phyloP scores from a whole-genome alignment of 176 grass and related monocot species.

The Cenchrus americanus region DNA sequence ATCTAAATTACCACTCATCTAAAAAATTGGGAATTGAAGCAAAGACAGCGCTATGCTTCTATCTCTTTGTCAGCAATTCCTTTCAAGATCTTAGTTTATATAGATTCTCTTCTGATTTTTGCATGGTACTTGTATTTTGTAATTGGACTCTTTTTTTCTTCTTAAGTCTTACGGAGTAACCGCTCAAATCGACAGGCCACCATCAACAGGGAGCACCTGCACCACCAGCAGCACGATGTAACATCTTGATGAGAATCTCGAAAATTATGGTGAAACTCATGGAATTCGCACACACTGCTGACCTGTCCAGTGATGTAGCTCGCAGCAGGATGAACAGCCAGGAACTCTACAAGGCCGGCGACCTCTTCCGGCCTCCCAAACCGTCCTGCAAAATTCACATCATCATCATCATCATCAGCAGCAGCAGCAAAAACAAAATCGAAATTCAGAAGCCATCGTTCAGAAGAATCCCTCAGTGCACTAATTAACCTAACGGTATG shows the following conservation, averaged over 20 bases:
- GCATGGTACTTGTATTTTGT: background rate
- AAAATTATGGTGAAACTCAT: background rate
- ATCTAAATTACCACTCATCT: background rate
- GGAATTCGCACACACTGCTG: background rate
- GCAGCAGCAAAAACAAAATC: background rate
- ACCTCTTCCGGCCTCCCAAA: conserved; percentile 68
- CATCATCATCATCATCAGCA: conserved; percentile 17
- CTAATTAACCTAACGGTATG: conserved; percentile 70
- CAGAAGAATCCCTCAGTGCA: background rate
- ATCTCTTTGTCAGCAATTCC: too few relatives aligned
- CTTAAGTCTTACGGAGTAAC: background rate
- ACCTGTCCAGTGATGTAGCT: conserved; percentile 64
- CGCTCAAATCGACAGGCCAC: conserved; percentile 76
- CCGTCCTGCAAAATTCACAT: conserved; percentile 49
- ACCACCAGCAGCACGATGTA: background rate
- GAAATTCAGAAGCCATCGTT: background rate
- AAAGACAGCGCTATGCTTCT: background rate
- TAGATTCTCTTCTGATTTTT: background rate
- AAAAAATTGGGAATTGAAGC: background rate
- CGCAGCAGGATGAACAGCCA: conserved; percentile 62
- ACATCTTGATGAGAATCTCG: background rate
- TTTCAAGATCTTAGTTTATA: too few relatives aligned
- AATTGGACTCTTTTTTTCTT: background rate
- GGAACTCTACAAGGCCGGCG: conserved; percentile 59
- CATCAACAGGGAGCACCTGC: conserved; percentile 86